Conservation (phyloP, 2,329 filamentous ascomycete species). For the Phaeosphaeriaceae sp. region DNA sequence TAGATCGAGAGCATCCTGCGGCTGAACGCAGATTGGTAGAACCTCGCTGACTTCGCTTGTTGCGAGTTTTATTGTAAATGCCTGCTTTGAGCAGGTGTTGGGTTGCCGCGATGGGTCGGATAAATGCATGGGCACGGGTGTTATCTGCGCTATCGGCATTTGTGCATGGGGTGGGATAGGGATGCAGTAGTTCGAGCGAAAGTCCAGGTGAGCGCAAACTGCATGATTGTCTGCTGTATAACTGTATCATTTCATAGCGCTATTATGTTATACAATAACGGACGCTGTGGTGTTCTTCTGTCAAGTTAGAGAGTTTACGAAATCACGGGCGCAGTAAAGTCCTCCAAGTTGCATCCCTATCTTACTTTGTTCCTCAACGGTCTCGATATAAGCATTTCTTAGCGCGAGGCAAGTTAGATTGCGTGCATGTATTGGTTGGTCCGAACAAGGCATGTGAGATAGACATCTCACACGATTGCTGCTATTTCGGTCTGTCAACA, state of each 20-base stretch:
- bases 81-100: neutral
- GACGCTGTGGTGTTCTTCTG: neutral
- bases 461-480: neutral
- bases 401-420: conserved; percentile 1
- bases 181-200: neutral
- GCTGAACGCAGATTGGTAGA: neutral
- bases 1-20: conserved; percentile 1
- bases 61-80: neutral
- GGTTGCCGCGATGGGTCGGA: neutral
- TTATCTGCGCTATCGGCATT: neutral
- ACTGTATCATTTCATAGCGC: neutral
- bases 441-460: conserved; percentile 1
- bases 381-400: neutral
- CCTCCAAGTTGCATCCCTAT: neutral
- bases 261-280: neutral
- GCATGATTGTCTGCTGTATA: neutral
- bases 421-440: conserved; percentile 1
- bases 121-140: neutral
- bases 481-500: neutral
- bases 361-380: neutral
- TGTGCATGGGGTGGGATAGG: neutral
- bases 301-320: no score
- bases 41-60: neutral
- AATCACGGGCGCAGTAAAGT: neutral
- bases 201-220: no score